Evolutionary conservation across 2,329 filamentous ascomycete genomes (phyloP).

Genomic region (Diplodia mutila): DNA sequence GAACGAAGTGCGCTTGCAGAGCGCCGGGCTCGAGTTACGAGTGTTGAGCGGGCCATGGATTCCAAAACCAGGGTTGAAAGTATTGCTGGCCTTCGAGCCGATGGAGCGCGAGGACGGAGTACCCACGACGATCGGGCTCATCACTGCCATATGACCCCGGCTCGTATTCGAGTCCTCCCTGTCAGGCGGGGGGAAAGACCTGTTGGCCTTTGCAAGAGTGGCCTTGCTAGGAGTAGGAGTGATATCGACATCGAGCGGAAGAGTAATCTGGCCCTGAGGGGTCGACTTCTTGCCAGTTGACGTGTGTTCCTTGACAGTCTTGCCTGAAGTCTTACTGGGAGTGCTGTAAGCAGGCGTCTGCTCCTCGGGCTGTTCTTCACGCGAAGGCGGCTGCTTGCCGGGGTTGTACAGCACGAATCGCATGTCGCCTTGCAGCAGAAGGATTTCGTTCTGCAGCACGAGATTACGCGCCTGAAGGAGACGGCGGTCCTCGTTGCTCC

Average conservation of each 20-base stretch:
- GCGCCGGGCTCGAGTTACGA: neutral
- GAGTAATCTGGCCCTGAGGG: neutral
- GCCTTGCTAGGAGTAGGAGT: slow-evolving; percentile 3
- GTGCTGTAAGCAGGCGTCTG: neutral
- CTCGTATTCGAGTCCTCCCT: neutral
- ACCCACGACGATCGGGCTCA: neutral
- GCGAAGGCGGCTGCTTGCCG: neutral
- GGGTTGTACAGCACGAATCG: neutral
- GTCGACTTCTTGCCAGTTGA: neutral
- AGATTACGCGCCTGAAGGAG: neutral
- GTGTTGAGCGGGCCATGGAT: neutral
- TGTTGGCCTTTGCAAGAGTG: neutral
- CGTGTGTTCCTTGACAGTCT: neutral
- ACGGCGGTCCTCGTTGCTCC: neutral
- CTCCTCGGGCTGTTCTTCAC: neutral
- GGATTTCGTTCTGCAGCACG: neutral
- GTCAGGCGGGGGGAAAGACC: neutral
- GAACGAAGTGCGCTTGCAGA: neutral
- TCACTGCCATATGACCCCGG: too few species aligned
- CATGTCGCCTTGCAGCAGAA: neutral
- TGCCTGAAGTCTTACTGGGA: neutral
- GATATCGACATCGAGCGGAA: neutral
- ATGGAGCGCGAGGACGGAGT: neutral
- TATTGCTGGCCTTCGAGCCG: neutral
- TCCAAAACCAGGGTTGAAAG: neutral